These are phyloP conservation scores for Pseudogymnoascus sp. DNA, from an alignment of 2,329 filamentous ascomycete species.

Conservation along the genomic window DNA sequence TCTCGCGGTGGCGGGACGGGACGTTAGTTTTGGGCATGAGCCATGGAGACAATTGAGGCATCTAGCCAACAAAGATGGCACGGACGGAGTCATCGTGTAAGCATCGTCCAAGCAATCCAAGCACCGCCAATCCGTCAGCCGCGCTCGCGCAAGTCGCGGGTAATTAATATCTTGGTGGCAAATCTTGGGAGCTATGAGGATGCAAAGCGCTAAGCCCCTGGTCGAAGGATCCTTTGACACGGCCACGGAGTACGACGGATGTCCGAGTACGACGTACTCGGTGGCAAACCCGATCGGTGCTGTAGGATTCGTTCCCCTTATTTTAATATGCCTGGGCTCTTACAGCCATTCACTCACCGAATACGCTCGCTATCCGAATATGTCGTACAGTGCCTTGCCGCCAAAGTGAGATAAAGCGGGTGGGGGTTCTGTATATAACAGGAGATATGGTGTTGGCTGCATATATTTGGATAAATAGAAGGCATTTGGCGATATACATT, in stretches of 20 bases:
- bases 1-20: slow-evolving; percentile 1
- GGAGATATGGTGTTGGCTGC: not conserved
- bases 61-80: not conserved
- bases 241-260: not conserved
- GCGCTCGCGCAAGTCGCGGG: not conserved
- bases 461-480: not conserved
- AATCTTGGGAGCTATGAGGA: not conserved
- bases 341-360: not conserved
- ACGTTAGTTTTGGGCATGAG: not conserved
- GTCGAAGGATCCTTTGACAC: not conserved
- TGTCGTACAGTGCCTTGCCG: too few species aligned
- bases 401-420: too few species aligned
- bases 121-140: not conserved
- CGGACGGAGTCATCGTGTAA: not conserved
- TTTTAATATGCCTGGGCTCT: not conserved
- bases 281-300: slow-evolving; percentile 1
- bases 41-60: too few species aligned
- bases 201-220: not conserved
- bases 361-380: not conserved
- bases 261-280: too few species aligned
- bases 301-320: not conserved
- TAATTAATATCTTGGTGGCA: not conserved
- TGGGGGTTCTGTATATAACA: not conserved
- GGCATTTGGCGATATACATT: not conserved
- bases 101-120: not conserved